Conservation (phyloP, 192 early-diverging fungal genomes). For the Globomyces pollinis-pini region DNA sequence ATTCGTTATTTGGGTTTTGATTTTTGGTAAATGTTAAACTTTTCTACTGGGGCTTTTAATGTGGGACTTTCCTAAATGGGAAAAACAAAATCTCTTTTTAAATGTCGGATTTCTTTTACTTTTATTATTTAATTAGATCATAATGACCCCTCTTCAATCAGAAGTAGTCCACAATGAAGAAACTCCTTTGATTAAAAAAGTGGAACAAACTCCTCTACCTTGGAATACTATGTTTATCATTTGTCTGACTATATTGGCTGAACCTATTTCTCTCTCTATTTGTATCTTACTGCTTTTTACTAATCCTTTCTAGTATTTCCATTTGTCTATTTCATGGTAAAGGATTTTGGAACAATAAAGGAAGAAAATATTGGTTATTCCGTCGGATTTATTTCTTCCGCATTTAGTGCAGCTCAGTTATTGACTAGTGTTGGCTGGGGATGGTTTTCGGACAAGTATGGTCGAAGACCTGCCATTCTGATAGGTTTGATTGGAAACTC, state of each 20-base stretch:
- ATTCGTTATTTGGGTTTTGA: too few species aligned
- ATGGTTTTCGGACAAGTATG: constrained; percentile 67
- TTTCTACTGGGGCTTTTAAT: too few species aligned
- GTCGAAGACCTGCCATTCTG: constrained; percentile 72
- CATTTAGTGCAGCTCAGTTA: constrained; percentile 66
- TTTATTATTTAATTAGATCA: too few species aligned
- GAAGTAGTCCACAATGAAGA: too few species aligned
- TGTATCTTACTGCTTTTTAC: too few species aligned
- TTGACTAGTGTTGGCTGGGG: constrained; percentile 54
- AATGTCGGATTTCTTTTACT: too few species aligned
- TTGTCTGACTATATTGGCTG: constrained; percentile 29
- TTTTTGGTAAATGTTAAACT: too few species aligned
- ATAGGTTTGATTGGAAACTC: constrained; percentile 71
- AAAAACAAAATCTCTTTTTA: too few species aligned
- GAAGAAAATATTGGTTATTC: constrained; percentile 79
- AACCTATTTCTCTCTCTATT: constrained; percentile 8
- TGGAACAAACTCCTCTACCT: background rate
- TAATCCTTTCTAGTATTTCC: constrained; percentile 46
- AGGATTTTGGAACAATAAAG: constrained; percentile 52
- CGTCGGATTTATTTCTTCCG: constrained; percentile 65
- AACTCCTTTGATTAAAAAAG: too few species aligned
- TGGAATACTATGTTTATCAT: constrained; percentile 39
- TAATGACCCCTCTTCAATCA: too few species aligned
- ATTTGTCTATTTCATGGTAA: constrained; percentile 77
- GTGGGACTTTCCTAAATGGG: too few species aligned